phyloP scores from a whole-genome alignment of 345 rosid genomes.

The Eucalyptus sideroxylon region DNA sequence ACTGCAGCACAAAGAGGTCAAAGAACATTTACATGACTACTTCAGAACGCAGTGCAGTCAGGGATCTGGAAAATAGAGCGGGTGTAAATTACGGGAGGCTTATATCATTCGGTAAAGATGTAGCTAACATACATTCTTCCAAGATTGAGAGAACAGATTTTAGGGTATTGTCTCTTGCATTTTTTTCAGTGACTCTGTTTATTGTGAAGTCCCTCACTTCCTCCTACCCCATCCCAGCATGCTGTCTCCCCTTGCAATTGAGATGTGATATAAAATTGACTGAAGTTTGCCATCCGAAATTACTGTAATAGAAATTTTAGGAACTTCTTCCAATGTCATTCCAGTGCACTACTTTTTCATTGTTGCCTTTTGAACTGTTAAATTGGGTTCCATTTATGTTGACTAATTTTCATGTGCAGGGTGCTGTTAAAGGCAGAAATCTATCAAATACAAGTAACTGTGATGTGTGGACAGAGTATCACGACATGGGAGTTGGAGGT shows the following conservation, averaged over 20 bases:
- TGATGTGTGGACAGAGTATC: constrained; percentile 62
- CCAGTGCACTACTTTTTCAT: not conserved
- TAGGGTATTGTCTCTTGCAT: constrained; percentile 27
- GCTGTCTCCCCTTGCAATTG: not conserved
- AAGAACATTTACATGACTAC: constrained; percentile 6
- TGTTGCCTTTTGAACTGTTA: not conserved
- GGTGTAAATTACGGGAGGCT: constrained; percentile 47
- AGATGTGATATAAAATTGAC: not conserved
- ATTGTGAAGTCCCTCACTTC: not conserved
- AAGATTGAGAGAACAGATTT: constrained; percentile 36
- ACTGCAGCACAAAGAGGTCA: constrained; percentile 7
- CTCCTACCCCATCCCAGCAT: not conserved
- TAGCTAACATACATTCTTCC: constrained; percentile 33
- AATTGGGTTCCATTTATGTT: not conserved
- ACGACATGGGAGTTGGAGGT: constrained; percentile 35
- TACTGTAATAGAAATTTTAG: not conserved
- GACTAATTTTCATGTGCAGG: constrained; percentile 10
- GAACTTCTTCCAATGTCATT: not conserved
- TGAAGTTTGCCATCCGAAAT: not conserved
- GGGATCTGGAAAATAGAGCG: not conserved
- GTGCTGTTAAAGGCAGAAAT: constrained; percentile 22
- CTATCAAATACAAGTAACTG: constrained; percentile 16
- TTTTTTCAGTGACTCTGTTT: not conserved
- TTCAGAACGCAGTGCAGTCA: not conserved
- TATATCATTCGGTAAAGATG: constrained; percentile 53